These are phyloP conservation scores for Tylopilus subfusipes DNA, from an alignment of 768 basidiomycete species.

Conservation along the genomic window DNA sequence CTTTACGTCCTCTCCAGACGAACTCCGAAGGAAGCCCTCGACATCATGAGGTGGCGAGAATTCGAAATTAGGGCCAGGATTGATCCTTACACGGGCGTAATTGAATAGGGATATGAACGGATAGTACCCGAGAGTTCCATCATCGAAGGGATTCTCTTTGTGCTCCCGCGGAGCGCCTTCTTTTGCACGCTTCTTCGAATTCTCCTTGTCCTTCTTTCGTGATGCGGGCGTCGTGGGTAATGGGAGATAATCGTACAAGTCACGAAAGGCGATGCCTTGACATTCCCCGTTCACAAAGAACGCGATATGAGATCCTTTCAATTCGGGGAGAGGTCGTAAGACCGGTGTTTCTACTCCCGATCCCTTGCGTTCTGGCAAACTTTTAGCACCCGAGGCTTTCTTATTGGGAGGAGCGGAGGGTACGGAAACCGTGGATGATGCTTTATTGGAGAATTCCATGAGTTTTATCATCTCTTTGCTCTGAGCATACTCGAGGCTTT, in stretches of 20 bases:
- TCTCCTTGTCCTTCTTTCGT: conserved; percentile 57
- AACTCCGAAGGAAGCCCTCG: conserved; percentile 52
- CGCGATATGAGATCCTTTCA: conserved; percentile 69
- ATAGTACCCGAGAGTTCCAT: conserved; percentile 94
- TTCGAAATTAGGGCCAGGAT: conserved; percentile 86
- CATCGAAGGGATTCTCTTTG: conserved; percentile 84
- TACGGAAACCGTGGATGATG: conserved; percentile 49
- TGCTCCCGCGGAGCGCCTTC: conserved; percentile 67
- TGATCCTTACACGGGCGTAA: conserved; percentile 76
- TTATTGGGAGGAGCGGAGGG: conserved; percentile 55
- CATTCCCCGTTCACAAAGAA: conserved; percentile 93
- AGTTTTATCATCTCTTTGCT: conserved; percentile 91
- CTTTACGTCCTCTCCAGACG: conserved; percentile 31
- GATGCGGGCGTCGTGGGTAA: conserved; percentile 61
- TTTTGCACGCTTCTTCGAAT: conserved; percentile 51
- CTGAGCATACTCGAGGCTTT: conserved; percentile 83
- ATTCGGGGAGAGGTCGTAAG: conserved; percentile 65
- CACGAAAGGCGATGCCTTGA: conserved; percentile 79
- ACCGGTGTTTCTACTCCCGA: conserved; percentile 32
- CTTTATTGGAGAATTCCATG: conserved; percentile 71
- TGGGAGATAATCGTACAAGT: conserved; percentile 87
- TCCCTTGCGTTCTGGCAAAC: conserved; percentile 54
- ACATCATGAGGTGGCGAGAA: conserved; percentile 78
- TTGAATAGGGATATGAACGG: conserved; percentile 94
- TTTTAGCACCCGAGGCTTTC: conserved; percentile 66